phyloP scores from a whole-genome alignment of 805 yeast species.

The Kazachstania martiniae region DNA sequence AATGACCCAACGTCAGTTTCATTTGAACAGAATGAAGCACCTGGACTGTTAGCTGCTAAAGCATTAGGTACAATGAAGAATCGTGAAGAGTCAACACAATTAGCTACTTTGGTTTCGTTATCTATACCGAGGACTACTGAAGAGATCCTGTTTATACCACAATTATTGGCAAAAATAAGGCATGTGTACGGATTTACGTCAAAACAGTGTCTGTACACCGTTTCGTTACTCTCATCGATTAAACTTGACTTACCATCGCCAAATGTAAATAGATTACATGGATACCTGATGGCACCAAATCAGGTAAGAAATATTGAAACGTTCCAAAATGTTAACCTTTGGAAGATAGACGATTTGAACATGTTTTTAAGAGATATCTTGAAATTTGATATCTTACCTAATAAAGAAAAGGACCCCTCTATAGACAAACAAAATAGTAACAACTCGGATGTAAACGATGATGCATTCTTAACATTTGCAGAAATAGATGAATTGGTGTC shows the following conservation, averaged over 20 bases:
- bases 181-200: conserved; percentile 63
- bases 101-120: conserved; percentile 53
- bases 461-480: conserved; percentile 5
- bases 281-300: too few species aligned
- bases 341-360: conserved; percentile 10
- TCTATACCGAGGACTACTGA: conserved; percentile 71
- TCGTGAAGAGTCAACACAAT: conserved; percentile 36
- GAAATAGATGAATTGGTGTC: conserved; percentile 56
- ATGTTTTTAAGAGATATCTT: conserved; percentile 14
- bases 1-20: conserved; percentile 31
- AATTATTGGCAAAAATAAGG: conserved; percentile 56
- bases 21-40: conserved; percentile 60
- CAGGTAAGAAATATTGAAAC: too few species aligned
- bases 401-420: neutral
- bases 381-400: conserved; percentile 12
- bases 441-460: neutral
- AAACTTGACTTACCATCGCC: conserved; percentile 43
- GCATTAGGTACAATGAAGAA: conserved; percentile 49
- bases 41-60: conserved; percentile 62
- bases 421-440: conserved; percentile 1
- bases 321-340: conserved; percentile 6
- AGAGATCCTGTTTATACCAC: conserved; percentile 66
- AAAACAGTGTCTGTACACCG: conserved; percentile 58
- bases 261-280: conserved; percentile 5
- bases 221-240: conserved; percentile 57